Evolutionary conservation across 2,329 filamentous ascomycete genomes (phyloP), one percentile per base, ranked within the genome.

Genomic region (Acarospora socialis): DNA sequence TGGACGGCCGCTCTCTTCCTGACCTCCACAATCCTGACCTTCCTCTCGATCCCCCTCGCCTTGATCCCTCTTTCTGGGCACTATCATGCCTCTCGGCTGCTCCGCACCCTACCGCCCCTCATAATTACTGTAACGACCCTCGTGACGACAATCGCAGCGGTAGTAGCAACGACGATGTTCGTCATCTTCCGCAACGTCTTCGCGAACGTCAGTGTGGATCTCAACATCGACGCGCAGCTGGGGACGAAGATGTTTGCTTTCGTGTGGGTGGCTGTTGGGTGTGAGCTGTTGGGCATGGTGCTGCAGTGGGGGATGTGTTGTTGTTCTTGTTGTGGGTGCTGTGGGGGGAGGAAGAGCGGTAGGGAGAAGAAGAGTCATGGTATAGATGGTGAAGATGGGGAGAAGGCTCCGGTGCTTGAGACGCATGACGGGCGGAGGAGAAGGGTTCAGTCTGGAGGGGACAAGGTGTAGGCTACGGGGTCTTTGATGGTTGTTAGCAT

Each of bases 1-100:
- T 71, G 80, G 67, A 93, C 94, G 84, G 93, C 92, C 49, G 80
- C 70, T 40, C 77, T 87, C 55, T 93, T 92, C 66, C 59, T 94
- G 29, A 65, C 74, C 5, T 77, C 73, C 30, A 65, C 73, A 25
- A 64, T 77, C 45, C 61, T 92, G 48, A 73, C 72, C 50, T 77
- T 81, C 48, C 23, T 10, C 23, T 15, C 23, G 6, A n/a, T 25
- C 23, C 23, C 16, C 23, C 3, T 25, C 5, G 6, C 23, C 23
- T 7, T 10, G 8, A 25, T 25, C 5, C 23, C 23, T 4, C 8
- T 25, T 43, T 77, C 55, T 6, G 52, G 60, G 19, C 60, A 57
- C 21, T n/a, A n/a, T n/a, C n/a, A n/a, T n/a, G n/a, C n/a, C n/a
- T 53, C 52, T 0, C 55, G 55, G 14, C 51, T 54, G 31, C 40